Percentiles rank a stretch among this genome's conserved stretches.
Conservation (phyloP, 176 grass and related monocot species). For the Avena eriantha region DNA sequence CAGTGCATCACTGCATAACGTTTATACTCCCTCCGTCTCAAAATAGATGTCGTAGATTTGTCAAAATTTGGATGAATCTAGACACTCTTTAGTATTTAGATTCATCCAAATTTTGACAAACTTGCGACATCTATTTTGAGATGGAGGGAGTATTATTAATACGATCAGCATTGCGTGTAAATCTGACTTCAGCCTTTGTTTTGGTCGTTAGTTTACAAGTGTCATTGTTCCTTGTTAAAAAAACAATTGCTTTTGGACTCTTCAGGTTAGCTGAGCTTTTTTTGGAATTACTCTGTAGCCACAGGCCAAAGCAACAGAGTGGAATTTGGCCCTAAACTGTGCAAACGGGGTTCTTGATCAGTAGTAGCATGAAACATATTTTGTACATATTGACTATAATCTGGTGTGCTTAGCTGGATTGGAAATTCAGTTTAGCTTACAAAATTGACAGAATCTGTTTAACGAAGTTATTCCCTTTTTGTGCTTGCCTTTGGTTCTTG, state of each 20-base stretch:
- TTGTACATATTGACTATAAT: neutral
- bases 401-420: neutral
- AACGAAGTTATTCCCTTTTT: constrained; percentile 16
- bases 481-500: neutral
- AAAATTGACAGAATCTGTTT: constrained; percentile 8
- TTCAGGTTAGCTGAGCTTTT: neutral
- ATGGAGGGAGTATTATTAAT: neutral
- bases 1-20: neutral
- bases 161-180: neutral
- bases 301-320: neutral
- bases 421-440: neutral
- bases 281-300: neutral
- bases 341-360: neutral
- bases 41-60: no score
- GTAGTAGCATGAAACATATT: neutral
- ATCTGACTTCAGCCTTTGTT: constrained; percentile 1
- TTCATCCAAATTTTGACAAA: no score
- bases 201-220: neutral
- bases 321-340: neutral
- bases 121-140: no score
- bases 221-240: constrained; percentile 7
- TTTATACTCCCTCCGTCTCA: neutral
- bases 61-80: no score
- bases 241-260: neutral
- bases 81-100: no score